Evolutionary conservation across 768 basidiomycete genomes (phyloP), one percentile per base, ranked within the genome.

Genomic region (Suillus variegatus): DNA sequence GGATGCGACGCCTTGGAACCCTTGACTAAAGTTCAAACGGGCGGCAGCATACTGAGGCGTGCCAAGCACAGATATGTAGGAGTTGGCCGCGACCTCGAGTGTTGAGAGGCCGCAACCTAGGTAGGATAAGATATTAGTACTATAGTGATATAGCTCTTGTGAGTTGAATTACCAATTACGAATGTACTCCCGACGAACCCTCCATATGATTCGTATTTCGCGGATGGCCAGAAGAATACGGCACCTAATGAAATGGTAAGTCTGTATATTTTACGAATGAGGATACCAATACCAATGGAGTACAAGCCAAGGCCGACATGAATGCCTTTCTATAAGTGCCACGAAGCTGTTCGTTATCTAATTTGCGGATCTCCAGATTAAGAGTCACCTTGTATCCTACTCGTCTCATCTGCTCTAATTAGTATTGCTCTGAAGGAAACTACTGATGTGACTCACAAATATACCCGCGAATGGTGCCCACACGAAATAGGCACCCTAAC

Each of bases 221-320:
- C 89, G 49, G 87, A 88, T 20, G 90, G 89, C 91, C 90, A 92
- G 80, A 91, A 92, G 75, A 91, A 87, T 67, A 92, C 82, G 28
- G 90, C 91, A 58, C 91, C 90, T 78, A 75, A 49, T n/a, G 22
- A 67, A 66, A 47, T 46, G 54, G 8, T 41, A 28, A 43, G 63
- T 43, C 54, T 32, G 41, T 56, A 65, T 57, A 13, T 47, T 65
- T 18, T 65, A 60, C 5, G 14, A 43, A 22, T 35, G 49, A 54
- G 41, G 32, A 41, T 25, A 54, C 25, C 52, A 47, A 55, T 70
- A 82, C 84, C 85, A 38, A 86, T 77, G 14, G 87, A 87, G 69
- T 88, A 89, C 7, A 88, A 73, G 10, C 79, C 76, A 51, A 89
- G 79, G 9, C 88, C 88, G 36, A 89, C 70, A 71, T 89, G 86